Base-by-base conservation (phyloP, 2,329 filamentous ascomycete species). In the Didymellaceae sp. region DNA sequence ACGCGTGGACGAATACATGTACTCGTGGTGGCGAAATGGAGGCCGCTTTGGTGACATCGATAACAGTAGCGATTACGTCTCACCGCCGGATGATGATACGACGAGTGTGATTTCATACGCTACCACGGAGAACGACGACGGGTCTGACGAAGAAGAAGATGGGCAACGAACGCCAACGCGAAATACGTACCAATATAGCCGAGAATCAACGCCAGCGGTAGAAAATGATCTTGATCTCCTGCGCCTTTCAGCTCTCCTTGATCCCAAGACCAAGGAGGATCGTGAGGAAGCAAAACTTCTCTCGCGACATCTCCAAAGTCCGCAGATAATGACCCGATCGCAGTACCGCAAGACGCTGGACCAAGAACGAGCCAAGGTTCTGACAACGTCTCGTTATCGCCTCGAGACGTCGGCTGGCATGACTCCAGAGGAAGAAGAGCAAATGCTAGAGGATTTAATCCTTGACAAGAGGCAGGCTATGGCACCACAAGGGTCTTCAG, bases 21-120 rank as follows among this genome's bases (percentile, higher is more conserved):
- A 97, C 70, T 79, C 80, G 22, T 94, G 92, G 84, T 97, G 91
- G 89, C 85, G 88, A 43, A 79, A 81, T 45, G 91, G 90, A 16
- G 91, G 90, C 6, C 89, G 89, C 77, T 97, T 91, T 86, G 92
- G 93, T 1, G 86, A 87, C 13, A 80, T 86, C 24, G 93, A 97
- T 68, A 80, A 80, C 5, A 96, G 90, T 65, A 89, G 89, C 21
- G 88, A 93, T 55, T 97, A 92, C 70, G 72, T 78, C 24, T 86
- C 86, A 1, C 64, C 71, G 2, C 71, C 78, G 9, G 80, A 87
- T 34, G 86, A 87, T 66, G 90, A 95, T 66, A 83, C 82, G 7
- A 95, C 91, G 1, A 97, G 92, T 65, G 80, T 95, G 26, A 75
- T 94, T n/a, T 91, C 90, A 0, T 80, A 80, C 64, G 79, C 80